phyloP scores from a whole-genome alignment of 2,329 filamentous ascomycete genomes.

The Myrmaecium sp. region DNA sequence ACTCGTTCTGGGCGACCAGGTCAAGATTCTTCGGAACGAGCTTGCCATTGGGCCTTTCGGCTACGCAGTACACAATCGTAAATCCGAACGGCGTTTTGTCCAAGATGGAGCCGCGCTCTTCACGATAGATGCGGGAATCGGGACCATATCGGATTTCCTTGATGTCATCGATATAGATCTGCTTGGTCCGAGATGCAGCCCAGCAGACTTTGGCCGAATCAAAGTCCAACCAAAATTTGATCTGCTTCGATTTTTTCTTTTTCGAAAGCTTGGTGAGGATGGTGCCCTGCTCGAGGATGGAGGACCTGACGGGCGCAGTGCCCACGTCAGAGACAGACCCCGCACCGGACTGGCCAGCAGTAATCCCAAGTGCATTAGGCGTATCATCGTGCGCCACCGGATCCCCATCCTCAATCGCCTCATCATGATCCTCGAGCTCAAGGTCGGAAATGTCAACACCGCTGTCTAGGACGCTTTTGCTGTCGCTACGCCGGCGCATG shows the following conservation, averaged over 20 bases:
- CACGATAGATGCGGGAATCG: constrained; percentile 76
- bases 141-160: constrained; percentile 71
- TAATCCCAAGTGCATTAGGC: constrained; percentile 25
- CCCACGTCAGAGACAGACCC: constrained; percentile 24
- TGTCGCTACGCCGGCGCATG: constrained; percentile 74
- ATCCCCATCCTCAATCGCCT: constrained; percentile 28
- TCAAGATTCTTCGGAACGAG: constrained; percentile 68
- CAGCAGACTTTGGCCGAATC: constrained; percentile 77
- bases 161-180: constrained; percentile 89
- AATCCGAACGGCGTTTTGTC: constrained; percentile 61
- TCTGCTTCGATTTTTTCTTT: constrained; percentile 60
- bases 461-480: constrained; percentile 49
- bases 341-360: constrained; percentile 11
- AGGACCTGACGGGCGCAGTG: constrained; percentile 58
- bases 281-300: constrained; percentile 62
- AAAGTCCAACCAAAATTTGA: constrained; percentile 63
- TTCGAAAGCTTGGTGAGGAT: constrained; percentile 69
- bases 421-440: constrained; percentile 35
- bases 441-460: constrained; percentile 31
- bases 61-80: constrained; percentile 71
- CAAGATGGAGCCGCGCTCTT: constrained; percentile 59
- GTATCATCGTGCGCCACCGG: constrained; percentile 11
- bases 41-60: constrained; percentile 56
- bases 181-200: constrained; percentile 68
- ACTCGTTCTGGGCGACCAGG: constrained; percentile 59